phyloP scores from a whole-genome alignment of 768 basidiomycete species.

The Podaxis pistillaris region DNA sequence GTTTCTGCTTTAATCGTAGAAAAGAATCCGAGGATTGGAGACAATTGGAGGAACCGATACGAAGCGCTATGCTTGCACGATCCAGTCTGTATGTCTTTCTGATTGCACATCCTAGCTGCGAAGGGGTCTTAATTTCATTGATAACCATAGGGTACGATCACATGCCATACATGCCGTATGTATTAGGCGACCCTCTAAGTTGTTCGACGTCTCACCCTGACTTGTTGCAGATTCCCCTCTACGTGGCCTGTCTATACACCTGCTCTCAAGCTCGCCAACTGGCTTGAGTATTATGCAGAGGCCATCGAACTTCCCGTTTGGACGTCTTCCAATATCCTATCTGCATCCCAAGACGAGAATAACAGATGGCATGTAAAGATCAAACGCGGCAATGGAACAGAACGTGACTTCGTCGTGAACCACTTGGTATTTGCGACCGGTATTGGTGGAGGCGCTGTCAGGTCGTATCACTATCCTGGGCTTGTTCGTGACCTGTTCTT shows the following conservation, averaged over 20 bases:
- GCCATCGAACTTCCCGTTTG: conserved; percentile 62
- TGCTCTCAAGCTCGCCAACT: conserved; percentile 56
- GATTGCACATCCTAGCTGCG: background rate
- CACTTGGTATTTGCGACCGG: conserved; percentile 62
- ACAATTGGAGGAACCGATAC: conserved; percentile 64
- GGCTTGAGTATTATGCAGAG: conserved; percentile 62
- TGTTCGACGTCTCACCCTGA: background rate
- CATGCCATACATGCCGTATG: conserved; percentile 15
- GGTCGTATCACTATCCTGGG: conserved; percentile 34
- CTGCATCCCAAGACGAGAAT: conserved; percentile 33
- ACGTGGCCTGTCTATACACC: conserved; percentile 60
- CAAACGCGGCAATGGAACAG: background rate
- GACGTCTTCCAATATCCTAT: conserved; percentile 47
- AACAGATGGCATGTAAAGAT: conserved; percentile 47
- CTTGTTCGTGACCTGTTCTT: background rate
- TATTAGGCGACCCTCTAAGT: conserved; percentile 9
- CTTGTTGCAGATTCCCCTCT: conserved; percentile 45
- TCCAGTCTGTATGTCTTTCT: conserved; percentile 46
- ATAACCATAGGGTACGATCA: conserved; percentile 30
- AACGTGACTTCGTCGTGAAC: conserved; percentile 38
- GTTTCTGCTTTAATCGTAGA: conserved; percentile 58
- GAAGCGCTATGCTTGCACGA: conserved; percentile 55
- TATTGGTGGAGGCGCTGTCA: conserved; percentile 41
- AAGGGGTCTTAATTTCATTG: background rate
- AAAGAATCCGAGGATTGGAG: conserved; percentile 50